Base-by-base conservation (phyloP, 768 basidiomycete species). In the Hericium alpestre region DNA sequence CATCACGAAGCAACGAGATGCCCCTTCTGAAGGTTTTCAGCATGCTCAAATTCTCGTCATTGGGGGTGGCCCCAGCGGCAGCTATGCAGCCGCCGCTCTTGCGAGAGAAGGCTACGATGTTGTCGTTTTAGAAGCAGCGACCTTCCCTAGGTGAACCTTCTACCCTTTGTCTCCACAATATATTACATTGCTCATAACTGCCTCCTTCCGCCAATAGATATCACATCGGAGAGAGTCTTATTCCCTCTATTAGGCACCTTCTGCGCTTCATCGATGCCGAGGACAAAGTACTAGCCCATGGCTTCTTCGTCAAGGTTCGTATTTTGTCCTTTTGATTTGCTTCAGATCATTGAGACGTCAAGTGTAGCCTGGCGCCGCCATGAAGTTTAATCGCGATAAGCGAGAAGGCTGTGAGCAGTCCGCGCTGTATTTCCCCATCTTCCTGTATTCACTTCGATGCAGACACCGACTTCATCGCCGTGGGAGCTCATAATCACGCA, bases 21-120 rank as follows among this genome's bases (percentile, higher is more conserved):
- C 32, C 32, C 2, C 9, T 32, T 32, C 32, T 32, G 32, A 32
- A 32, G 8, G 9, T 32, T 7, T 38, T 38, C 32, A 62, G 70
- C 64, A 65, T 49, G 58, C 71, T 16, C 68, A 70, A 47, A 59
- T 80, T 55, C 74, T 79, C 43, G 76, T 84, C 38, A 68, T 83
- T 12, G 82, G 82, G 8, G 82, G 83, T 49, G 83, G 82, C 16
- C 82, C 82, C 1, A 78, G 73, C 8, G 82, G 82, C 32, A 75
- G 74, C 59, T 83, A 77, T 58, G 69, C 79, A 18, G 80, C 82
- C 2, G 66, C 79, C 8, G 74, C 72, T 27, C 73, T 84, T 6
- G 78, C 78, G 10, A 69, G 76, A 18, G 83, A 84, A 64, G 81
- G 81, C 4, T 63, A 80, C 51, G 73, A 80, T 46, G 84, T 85